Base-by-base conservation (phyloP, 2,329 filamentous ascomycete species). In the Teratosphaeria zuluensis region DNA sequence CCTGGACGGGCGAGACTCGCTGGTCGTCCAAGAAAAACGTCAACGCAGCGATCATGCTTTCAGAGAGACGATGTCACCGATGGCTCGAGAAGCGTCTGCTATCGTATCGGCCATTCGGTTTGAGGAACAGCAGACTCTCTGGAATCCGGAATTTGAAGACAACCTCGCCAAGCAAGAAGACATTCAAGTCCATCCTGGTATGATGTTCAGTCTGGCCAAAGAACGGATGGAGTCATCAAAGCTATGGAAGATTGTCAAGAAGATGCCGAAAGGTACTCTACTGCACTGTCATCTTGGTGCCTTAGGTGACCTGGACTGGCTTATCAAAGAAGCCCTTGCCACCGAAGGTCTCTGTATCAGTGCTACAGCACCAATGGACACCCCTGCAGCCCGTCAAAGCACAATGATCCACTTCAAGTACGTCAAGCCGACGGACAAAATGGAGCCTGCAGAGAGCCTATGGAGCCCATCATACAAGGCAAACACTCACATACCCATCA, bases 141-240 rank as follows among this genome's bases (percentile, higher is more conserved):
- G 91, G 92, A 90, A 86, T 9, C 78, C 82, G 33, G 81, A 84
- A 53, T 83, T 88, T 55, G 88, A 92, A 66, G 85, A 92, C 68
- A 80, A 80, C 52, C 76, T 90, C 2, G 85, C 86, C 3, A 81
- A 82, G 77, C 76, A 30, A 79, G 84, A 65, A 81, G 84, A 21
- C n/a, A 14, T 60, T 61, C 83, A 84, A 64, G 77, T 92, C 55
- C 90, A 88, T 70, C 90, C 90, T 0, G 92, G 92, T 11, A 95
- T 96, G 87, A 94, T 95, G 88, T 96, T 96, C 74, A 86, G 83
- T 38, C 80, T 92, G 38, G 90, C 90, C 65, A 92, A 91, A 73
- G 82, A 85, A n/a, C 84, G 84, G 42, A 95, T 96, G 84, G 90
- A 95, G 74, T 80, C 80, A 65, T 95, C 90, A 14, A 85, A 85